Evolutionary conservation across 2,329 filamentous ascomycete species (phyloP).

Genomic region (Fusarium cyanostomum): DNA sequence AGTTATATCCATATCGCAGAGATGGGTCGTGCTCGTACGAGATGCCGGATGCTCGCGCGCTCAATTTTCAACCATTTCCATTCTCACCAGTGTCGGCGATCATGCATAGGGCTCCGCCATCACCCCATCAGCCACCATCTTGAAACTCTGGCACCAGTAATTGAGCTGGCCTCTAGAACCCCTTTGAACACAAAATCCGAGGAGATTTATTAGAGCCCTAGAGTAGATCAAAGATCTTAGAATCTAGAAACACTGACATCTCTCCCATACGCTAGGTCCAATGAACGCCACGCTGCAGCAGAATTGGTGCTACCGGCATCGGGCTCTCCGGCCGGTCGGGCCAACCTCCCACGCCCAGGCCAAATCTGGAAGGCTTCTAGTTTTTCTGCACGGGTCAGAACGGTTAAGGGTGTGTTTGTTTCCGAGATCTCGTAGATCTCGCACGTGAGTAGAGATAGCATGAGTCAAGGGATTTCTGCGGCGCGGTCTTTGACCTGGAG

Average conservation of each 20-base stretch:
- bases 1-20: background rate
- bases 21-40: background rate
- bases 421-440: slow-evolving; percentile 8
- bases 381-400: background rate
- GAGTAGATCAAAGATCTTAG: no score
- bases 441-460: background rate
- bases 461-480: background rate
- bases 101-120: no score
- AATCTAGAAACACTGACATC: no score
- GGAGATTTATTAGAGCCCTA: no score
- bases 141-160: no score
- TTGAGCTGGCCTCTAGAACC: no score
- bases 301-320: slow-evolving; percentile 1
- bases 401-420: background rate
- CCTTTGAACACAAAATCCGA: no score
- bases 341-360: background rate
- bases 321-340: slow-evolving; percentile 7
- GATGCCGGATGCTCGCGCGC: no score
- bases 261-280: no score
- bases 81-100: background rate
- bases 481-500: background rate
- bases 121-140: no score
- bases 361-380: background rate
- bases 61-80: background rate
- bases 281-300: no score